Evolutionary conservation across 371 early-diverging fungal genomes (phyloP), one percentile per base, ranked within the genome.

Genomic region (Entomophthora muscae): DNA sequence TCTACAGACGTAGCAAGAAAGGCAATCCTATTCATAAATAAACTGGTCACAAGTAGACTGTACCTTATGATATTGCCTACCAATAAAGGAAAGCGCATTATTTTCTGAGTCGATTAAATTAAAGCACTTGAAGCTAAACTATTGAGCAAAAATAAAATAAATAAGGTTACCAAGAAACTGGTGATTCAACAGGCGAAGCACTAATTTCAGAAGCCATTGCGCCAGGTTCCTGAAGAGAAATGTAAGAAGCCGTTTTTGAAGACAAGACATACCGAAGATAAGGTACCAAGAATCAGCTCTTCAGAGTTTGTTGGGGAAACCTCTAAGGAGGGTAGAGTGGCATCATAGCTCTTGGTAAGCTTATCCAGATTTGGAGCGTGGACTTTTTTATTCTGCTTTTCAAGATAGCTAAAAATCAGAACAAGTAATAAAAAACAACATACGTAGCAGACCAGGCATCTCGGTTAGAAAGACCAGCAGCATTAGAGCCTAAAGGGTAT

Each of bases 381-480:
- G 31, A 42, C 42, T 51, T 61, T 61, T 33, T 61, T 61, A 33
- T 61, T 31, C 22, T 31, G 23, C 10, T 61, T 61, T 33, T 30
- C 61, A n/a, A 61, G 42, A 30, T 61, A 61, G 23, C 61, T 61
- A 33, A n/a, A 22, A 33, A 21, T n/a, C 23, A 55, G 28, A n/a
- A 17, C 31, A 32, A 42, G 3, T 0, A 61, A 24, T 26, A 21
- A 28, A 58, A 28, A 12, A 30, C 13, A 26, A 24, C n/a, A 29
- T 61, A 61, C 61, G 61, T 61, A 23, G 23, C 61, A 51, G 61
- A 61, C 61, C 61, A 61, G 42, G 61, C 61, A 42, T 61, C 61
- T 32, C 61, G 32, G 31, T 51, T 61, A n/a, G 42, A 22, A 22
- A 61, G 27, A 12, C 61, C 61, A n/a, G 61, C 23, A 32, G 28